Evolutionary conservation across 148 eudicot species (phyloP), one percentile per base, ranked within the genome.

Genomic region (Amaranthus hypochondriacus): DNA sequence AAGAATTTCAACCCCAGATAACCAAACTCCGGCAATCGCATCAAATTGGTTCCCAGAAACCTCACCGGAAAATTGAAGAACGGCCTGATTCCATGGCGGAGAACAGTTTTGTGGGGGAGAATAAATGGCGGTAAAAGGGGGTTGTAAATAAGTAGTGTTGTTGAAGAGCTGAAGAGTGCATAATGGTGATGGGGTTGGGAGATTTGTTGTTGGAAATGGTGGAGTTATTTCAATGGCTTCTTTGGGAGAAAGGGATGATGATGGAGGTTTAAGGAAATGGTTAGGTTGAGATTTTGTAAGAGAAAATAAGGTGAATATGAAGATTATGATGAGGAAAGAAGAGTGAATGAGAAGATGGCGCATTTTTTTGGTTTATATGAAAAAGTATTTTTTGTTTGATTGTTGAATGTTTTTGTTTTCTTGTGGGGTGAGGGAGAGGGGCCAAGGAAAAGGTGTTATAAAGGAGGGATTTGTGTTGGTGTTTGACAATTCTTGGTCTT

Each of bases 21-120:
- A 79, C 93, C 93, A 89, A 11, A 91, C 86, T 9, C 80, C 96
- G 69, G 87, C 93, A 69, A 94, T 86, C 48, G 91, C 91, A 66
- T 89, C 96, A 73, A 84, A 86, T 75, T 91, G 91, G 0, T 83
- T 79, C 4, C 97, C 97, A 5, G 62, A 51, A 54, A 78, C 77
- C 39, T 79, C 49, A 58, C 71, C 97, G 39, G 78, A 73, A 12
- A 92, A 66, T 14, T 81, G 79, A 67, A 91, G 81, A 54, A 86
- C 86, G 70, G 77, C 82, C 80, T 60, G 56, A 63, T 88, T 76
- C 91, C 93, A 89, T 6, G 83, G 82, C 8, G 84, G 77, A 43
- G 80, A 68, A 62, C 92, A 89, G 28, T 71, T 60, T 13, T 44
- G 2, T 10, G 89, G 90, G 5, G 88, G 88, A 5, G 89, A 86